Evolutionary conservation across 2,329 filamentous ascomycete genomes (phyloP).

Genomic region (Aspergillus tamarii): DNA sequence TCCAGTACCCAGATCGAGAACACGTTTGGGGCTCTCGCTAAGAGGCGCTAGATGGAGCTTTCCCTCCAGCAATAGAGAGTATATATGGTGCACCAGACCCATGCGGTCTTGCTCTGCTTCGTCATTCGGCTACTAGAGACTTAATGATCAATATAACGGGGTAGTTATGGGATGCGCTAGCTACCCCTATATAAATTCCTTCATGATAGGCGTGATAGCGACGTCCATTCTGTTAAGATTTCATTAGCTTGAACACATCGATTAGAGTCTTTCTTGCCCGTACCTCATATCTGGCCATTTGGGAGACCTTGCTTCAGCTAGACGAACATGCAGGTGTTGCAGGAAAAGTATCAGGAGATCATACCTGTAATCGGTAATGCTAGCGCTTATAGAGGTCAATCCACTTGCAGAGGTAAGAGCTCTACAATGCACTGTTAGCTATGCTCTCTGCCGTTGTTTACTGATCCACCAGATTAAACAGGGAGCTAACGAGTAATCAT

Average conservation of each 20-base stretch:
- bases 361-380: slow-evolving; percentile 5
- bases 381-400: neutral
- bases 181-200: neutral
- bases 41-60: slow-evolving; percentile 1
- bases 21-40: neutral
- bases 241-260: neutral
- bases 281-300: neutral
- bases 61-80: neutral
- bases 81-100: slow-evolving; percentile 3
- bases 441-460: neutral
- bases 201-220: slow-evolving; percentile 1
- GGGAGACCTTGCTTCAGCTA: neutral
- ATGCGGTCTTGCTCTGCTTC: slow-evolving; percentile 4
- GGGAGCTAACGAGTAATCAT: neutral
- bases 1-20: slow-evolving; percentile 1
- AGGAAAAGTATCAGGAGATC: neutral
- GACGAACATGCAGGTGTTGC: neutral
- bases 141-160: neutral
- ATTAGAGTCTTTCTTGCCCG: too few species aligned
- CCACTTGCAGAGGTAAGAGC: neutral
- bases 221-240: neutral
- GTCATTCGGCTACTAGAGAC: neutral
- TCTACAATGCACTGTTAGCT: neutral
- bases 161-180: neutral
- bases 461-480: neutral